phyloP scores from a whole-genome alignment of 352 stramenopile genomes.

The Globisporangium spinosum region DNA sequence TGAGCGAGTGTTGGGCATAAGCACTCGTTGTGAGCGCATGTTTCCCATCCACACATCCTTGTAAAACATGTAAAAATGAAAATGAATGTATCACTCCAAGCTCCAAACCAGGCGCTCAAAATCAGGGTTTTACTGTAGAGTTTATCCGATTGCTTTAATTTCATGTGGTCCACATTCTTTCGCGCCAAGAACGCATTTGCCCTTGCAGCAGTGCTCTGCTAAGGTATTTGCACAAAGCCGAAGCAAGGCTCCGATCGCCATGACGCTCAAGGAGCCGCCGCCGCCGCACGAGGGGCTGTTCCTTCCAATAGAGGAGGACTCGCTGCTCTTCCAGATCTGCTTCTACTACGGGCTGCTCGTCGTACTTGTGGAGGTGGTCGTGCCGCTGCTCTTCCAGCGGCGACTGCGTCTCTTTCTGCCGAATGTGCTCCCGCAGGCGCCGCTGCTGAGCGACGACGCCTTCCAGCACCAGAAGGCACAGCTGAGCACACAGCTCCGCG shows the following conservation, averaged over 20 bases:
- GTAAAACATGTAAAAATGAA: too few species aligned
- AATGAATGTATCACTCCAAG: too few species aligned
- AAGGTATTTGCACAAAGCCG: too few species aligned
- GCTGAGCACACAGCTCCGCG: constrained; percentile 34
- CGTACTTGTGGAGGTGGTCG: constrained; percentile 42
- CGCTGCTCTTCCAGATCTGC: constrained; percentile 47
- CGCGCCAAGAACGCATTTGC: too few species aligned
- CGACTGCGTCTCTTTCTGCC: constrained; percentile 49
- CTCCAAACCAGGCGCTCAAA: too few species aligned
- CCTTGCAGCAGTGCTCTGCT: too few species aligned
- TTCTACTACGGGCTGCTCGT: constrained; percentile 53
- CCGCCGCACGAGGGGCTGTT: constrained; percentile 26
- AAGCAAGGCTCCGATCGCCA: neutral
- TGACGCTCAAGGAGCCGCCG: neutral
- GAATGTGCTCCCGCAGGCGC: constrained; percentile 15
- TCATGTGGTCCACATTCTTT: too few species aligned
- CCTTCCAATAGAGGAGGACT: constrained; percentile 48
- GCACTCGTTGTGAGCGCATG: too few species aligned
- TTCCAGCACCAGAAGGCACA: constrained; percentile 41
- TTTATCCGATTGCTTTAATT: too few species aligned
- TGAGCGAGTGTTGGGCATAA: neutral
- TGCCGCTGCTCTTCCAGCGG: constrained; percentile 52
- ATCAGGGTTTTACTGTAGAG: too few species aligned
- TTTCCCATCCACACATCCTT: too few species aligned
- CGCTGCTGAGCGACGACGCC: constrained; percentile 28